Evolutionary conservation across 2,329 filamentous ascomycete species (phyloP).

Genomic region (Alternaria triticina): DNA sequence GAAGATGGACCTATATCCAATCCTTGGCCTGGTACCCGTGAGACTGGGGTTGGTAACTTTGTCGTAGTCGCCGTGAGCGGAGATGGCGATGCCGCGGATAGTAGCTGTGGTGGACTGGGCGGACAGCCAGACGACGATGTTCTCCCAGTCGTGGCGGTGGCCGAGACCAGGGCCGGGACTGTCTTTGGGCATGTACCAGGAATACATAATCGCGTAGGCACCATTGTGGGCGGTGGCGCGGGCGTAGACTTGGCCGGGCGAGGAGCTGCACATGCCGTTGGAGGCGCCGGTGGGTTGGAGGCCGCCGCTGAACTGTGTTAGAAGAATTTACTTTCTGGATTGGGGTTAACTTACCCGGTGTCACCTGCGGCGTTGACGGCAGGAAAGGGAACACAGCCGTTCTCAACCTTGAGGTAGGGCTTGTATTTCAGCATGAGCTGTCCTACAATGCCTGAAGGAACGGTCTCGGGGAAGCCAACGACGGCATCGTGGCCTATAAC

Average conservation of each 20-base stretch:
- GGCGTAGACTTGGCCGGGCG: constrained; percentile 60
- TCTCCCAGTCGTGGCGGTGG: constrained; percentile 64
- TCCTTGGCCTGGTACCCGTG: constrained; percentile 53
- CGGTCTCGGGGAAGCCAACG: constrained; percentile 61
- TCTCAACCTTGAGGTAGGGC: constrained; percentile 61
- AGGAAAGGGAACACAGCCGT: constrained; percentile 69
- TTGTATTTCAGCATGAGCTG: constrained; percentile 62
- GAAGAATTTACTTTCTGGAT: neutral
- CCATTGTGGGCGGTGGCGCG: constrained; percentile 52
- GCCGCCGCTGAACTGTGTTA: constrained; percentile 48
- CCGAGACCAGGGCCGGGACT: constrained; percentile 53
- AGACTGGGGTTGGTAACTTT: constrained; percentile 44
- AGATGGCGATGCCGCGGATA: constrained; percentile 59
- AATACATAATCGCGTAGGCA: constrained; percentile 59
- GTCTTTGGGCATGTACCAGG: constrained; percentile 61
- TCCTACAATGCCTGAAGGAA: constrained; percentile 57
- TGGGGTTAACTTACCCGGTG: constrained; percentile 54
- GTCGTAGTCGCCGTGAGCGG: constrained; percentile 57
- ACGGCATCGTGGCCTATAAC: constrained; percentile 56
- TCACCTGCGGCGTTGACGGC: constrained; percentile 65
- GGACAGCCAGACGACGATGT: constrained; percentile 60
- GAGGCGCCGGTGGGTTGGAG: constrained; percentile 50
- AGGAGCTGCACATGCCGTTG: constrained; percentile 51
- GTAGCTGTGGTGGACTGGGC: constrained; percentile 49
- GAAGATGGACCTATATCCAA: constrained; percentile 58